A percentile compares a stretch with the other conserved stretches of the same genome.
These are phyloP conservation scores for Osmanthus fragrans DNA, from an alignment of 257 asterid genomes.

Conservation along the genomic window DNA sequence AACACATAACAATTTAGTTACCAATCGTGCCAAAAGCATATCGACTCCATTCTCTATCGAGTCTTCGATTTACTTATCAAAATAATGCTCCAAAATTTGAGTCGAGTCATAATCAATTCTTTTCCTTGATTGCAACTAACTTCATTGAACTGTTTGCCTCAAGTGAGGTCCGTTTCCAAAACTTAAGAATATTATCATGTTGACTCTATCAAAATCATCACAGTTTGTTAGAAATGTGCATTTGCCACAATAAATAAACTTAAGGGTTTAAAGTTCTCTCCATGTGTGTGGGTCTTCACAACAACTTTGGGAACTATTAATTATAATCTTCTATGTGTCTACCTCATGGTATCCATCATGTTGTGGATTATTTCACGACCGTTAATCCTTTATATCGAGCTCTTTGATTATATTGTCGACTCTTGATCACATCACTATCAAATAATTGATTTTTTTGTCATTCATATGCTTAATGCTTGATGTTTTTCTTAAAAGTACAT, in stretches of 20 bases:
- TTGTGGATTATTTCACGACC: background rate
- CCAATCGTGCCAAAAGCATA: no score
- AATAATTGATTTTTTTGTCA: background rate
- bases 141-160: background rate
- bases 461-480: background rate
- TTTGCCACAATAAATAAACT: background rate
- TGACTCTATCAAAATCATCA: background rate
- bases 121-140: background rate
- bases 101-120: background rate
- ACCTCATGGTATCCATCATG: background rate
- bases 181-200: background rate
- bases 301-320: background rate
- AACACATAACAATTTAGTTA: no score
- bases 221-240: background rate
- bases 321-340: background rate
- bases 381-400: background rate
- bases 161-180: background rate
- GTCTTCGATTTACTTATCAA: background rate
- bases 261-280: background rate
- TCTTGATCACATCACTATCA: background rate
- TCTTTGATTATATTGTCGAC: background rate
- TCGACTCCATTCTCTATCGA: no score
- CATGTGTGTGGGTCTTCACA: background rate
- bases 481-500: background rate
- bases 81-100: background rate